Evolutionary conservation across 495 filamentous ascomycete genomes (phyloP).

Genomic region (Podospora appendiculata): DNA sequence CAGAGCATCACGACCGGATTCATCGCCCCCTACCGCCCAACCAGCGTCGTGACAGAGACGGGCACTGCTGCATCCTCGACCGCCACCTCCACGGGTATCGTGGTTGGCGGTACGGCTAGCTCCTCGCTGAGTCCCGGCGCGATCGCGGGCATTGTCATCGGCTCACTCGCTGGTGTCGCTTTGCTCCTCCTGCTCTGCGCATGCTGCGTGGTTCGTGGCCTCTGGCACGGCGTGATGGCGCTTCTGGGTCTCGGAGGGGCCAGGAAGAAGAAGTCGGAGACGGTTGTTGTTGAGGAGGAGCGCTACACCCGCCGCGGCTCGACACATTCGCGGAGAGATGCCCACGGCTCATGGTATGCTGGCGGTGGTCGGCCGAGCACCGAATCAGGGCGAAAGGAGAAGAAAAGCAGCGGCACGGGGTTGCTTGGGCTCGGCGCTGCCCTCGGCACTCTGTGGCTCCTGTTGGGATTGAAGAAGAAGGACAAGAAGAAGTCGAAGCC

Average conservation of each 20-base stretch:
- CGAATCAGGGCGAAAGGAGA: constrained; percentile 46
- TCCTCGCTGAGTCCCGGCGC: constrained; percentile 69
- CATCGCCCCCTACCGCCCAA: constrained; percentile 61
- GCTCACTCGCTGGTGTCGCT: constrained; percentile 66
- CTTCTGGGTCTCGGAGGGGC: constrained; percentile 53
- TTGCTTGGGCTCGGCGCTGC: constrained; percentile 54
- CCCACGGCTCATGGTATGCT: constrained; percentile 61
- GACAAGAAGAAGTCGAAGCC: constrained; percentile 36
- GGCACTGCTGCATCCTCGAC: constrained; percentile 32
- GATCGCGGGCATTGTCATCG: constrained; percentile 93
- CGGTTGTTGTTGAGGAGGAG: constrained; percentile 59
- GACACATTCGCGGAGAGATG: constrained; percentile 23
- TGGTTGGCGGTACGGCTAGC: constrained; percentile 24
- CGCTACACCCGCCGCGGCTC: constrained; percentile 52
- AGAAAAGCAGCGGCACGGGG: constrained; percentile 38
- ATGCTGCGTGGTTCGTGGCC: constrained; percentile 62
- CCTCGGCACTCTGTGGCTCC: constrained; percentile 57
- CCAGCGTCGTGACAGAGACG: constrained; percentile 46
- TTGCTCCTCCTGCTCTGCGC: constrained; percentile 67
- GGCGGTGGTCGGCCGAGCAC: constrained; percentile 43
- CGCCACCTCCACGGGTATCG: constrained; percentile 31
- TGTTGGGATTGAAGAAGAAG: constrained; percentile 70
- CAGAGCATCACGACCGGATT: constrained; percentile 36
- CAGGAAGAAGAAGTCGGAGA: constrained; percentile 37
- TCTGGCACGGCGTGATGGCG: constrained; percentile 56